Conservation (phyloP, 2,329 filamentous ascomycete genomes). For the Botryotinia convoluta region DNA sequence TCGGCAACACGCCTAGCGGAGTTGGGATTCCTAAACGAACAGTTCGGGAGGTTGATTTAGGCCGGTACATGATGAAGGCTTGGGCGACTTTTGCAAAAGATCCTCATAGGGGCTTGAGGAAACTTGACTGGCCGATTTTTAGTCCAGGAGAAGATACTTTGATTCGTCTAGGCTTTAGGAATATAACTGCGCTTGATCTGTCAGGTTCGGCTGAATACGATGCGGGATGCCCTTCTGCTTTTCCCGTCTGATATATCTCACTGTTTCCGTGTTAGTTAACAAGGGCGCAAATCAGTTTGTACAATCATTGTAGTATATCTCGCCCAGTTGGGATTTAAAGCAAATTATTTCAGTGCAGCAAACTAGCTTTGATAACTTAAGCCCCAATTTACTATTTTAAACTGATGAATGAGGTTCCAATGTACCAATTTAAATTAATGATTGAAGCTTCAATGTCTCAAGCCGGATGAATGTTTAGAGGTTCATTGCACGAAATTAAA, state of each 20-base stretch:
- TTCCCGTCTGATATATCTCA: not conserved
- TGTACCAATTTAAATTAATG: not conserved
- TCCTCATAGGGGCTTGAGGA: constrained; percentile 32
- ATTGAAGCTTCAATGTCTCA: not conserved
- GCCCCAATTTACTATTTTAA: no score
- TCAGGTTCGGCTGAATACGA: constrained; percentile 22
- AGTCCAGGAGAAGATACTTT: constrained; percentile 21
- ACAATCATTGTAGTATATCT: no score
- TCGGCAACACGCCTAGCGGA: constrained; percentile 21
- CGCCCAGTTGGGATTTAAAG: no score
- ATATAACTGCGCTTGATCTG: constrained; percentile 27
- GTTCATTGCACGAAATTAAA: not conserved
- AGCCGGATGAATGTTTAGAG: not conserved
- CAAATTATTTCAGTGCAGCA: fast-evolving
- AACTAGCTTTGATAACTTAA: no score
- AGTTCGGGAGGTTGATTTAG: constrained; percentile 31
- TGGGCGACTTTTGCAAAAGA: constrained; percentile 40
- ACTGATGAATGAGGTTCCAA: not conserved
- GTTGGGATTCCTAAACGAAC: constrained; percentile 14
- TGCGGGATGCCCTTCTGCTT: not conserved
- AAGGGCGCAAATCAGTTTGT: not conserved
- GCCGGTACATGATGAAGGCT: constrained; percentile 35
- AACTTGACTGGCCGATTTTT: constrained; percentile 27
- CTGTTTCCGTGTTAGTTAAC: not conserved
- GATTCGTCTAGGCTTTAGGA: constrained; percentile 27